Evolutionary conservation across 1,284 basidiomycete genomes (phyloP).

Genomic region (Coniferiporia weirii): DNA sequence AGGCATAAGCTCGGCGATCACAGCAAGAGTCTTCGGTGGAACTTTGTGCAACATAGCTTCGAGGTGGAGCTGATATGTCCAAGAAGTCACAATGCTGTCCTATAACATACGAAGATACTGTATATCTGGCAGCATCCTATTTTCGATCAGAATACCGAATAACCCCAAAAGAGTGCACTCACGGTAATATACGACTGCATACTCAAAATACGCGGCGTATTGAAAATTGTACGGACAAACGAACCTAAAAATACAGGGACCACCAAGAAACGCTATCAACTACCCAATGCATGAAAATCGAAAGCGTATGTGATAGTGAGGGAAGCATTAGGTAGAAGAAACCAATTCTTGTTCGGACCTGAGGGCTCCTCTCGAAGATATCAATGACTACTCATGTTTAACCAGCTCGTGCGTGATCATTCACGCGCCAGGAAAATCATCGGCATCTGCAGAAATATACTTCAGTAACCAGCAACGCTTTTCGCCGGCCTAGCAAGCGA

Average conservation of each 20-base stretch:
- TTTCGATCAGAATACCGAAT: neutral
- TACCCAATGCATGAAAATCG: no score
- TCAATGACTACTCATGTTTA: neutral
- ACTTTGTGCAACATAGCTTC: neutral
- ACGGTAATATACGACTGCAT: neutral
- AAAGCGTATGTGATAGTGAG: neutral
- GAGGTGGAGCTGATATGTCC: slow-evolving; percentile 2
- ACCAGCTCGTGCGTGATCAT: neutral
- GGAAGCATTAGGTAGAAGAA: no score
- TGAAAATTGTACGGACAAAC: neutral
- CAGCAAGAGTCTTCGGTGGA: neutral
- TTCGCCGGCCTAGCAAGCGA: no score
- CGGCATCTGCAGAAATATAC: neutral
- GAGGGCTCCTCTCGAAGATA: neutral
- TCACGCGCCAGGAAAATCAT: slow-evolving; percentile 4
- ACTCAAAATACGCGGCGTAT: neutral
- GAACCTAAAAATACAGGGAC: neutral
- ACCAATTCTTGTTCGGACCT: neutral
- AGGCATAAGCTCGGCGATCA: slow-evolving; percentile 5
- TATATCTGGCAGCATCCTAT: neutral
- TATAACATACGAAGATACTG: neutral
- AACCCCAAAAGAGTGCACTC: neutral
- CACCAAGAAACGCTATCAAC: neutral
- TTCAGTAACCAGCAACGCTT: no score
- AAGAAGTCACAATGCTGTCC: neutral